Base-by-base conservation (phyloP, 2,329 filamentous ascomycete species). In the Arthrocladium fulminans region DNA sequence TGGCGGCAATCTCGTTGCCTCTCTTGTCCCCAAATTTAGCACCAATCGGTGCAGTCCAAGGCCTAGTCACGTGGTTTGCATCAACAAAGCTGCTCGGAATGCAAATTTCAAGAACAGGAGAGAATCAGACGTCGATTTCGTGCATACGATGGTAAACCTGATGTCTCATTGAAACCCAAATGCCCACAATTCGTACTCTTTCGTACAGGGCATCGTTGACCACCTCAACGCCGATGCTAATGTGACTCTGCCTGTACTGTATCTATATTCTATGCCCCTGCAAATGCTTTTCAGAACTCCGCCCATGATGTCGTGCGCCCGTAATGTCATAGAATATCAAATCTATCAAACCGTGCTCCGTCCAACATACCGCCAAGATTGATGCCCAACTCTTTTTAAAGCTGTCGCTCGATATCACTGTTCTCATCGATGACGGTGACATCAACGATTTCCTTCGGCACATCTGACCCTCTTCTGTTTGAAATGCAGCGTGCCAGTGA, bases 401-500 rank as follows among this genome's bases (percentile, higher is more conserved):
- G n/a, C 15, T 35, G 19, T 43, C 23, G 13, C 22, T 44, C 34
- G 10, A 44, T 22, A 23, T 44, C 45, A 19, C 12, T 15, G 13
- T 42, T 43, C 29, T 20, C 29, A 17, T 53, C 49, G 6, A 53
- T 32, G 5, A 60, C 55, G 3, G 49, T 55, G 37, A 60, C 48
- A 24, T 57, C 48, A 30, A 60, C 55, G 20, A 59, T 51, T n/a
- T 60, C 56, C n/a, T 29, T 43, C 10, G 49, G 45, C 20, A 34
- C 39, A 6, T 52, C 42, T 20, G 52, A 29, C 13, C 43, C 29
- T 12, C 53, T 20, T 20, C 42, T 29, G 10, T 50, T 45, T 7
- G 54, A 51, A 7, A 63, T 56, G 46, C 63, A 66, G 23, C 57
- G 59, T 1, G 61, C 58, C 15, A 62, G 61, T 3, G 67, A 56